phyloP scores from a whole-genome alignment of 2,329 filamentous ascomycete genomes.

The Colletotrichum gloeosporioides region DNA sequence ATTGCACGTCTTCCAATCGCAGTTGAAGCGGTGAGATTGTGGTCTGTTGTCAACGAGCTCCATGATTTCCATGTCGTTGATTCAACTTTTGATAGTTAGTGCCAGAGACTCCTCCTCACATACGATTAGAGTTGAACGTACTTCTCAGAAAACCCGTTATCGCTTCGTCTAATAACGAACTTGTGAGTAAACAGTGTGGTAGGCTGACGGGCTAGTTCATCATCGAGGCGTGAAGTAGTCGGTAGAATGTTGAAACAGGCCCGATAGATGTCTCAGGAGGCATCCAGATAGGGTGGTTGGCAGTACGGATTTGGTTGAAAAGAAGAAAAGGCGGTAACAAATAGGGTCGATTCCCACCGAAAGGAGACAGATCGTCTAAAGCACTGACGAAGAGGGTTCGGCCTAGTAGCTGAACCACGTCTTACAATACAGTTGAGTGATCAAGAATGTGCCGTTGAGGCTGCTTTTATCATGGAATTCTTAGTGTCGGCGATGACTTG shows the following conservation, averaged over 20 bases:
- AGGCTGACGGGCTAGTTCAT: neutral
- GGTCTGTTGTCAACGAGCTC: constrained; percentile 70
- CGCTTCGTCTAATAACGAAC: neutral
- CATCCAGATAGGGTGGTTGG: neutral
- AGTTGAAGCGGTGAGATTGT: constrained; percentile 66
- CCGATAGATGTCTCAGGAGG: neutral
- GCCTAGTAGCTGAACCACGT: neutral
- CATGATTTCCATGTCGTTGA: constrained; percentile 63
- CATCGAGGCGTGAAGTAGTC: neutral
- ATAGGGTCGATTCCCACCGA: neutral
- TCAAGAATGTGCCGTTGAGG: neutral
- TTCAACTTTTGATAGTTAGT: neutral
- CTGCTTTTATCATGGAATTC: neutral
- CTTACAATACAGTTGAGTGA: neutral
- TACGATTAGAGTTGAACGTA: neutral
- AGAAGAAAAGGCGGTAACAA: neutral
- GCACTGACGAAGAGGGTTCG: neutral
- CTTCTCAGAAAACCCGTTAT: neutral
- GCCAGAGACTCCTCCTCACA: fast-evolving
- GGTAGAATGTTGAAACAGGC: neutral
- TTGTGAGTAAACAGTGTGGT: neutral
- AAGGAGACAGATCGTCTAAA: neutral
- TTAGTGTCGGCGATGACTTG: neutral
- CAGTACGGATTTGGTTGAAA: neutral
- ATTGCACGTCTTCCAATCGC: constrained; percentile 66